Percentiles rank a stretch among this genome's conserved stretches.
phyloP scores from a whole-genome alignment of 2,329 filamentous ascomycete species.

The Tolypocladium paradoxum region DNA sequence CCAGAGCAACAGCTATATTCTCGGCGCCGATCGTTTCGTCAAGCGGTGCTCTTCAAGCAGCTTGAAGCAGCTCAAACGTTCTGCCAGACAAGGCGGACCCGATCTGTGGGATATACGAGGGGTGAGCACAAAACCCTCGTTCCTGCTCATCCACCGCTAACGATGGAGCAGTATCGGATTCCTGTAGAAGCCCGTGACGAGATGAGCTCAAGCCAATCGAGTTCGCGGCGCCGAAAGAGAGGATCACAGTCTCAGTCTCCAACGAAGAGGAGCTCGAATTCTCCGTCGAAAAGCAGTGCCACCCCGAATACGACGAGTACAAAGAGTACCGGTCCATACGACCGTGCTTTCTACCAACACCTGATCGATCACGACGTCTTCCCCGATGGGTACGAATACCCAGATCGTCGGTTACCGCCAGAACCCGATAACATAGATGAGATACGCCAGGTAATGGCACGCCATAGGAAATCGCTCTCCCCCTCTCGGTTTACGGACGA shows the following conservation, averaged over 20 bases:
- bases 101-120: too few species aligned
- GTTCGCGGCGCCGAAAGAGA: neutral
- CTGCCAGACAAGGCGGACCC: too few species aligned
- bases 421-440: slow-evolving; percentile 11
- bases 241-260: too few species aligned
- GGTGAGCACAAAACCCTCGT: too few species aligned
- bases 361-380: slow-evolving; percentile 9
- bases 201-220: neutral
- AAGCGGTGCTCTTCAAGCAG: too few species aligned
- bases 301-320: slow-evolving; percentile 5
- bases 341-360: slow-evolving; percentile 10
- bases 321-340: slow-evolving; percentile 9
- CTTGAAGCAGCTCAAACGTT: too few species aligned
- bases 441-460: slow-evolving; percentile 5
- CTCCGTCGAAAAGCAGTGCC: neutral
- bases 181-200: neutral
- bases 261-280: neutral
- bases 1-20: too few species aligned
- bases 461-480: slow-evolving; percentile 20
- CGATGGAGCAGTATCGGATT: neutral
- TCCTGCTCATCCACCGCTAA: too few species aligned
- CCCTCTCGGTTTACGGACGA: slow-evolving; percentile 21
- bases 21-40: too few species aligned
- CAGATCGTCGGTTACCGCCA: slow-evolving; percentile 4
- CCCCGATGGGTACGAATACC: slow-evolving; percentile 8